These are phyloP conservation scores for Aspergillus egyptiacus DNA, from an alignment of 495 filamentous ascomycete genomes.

Conservation along the genomic window DNA sequence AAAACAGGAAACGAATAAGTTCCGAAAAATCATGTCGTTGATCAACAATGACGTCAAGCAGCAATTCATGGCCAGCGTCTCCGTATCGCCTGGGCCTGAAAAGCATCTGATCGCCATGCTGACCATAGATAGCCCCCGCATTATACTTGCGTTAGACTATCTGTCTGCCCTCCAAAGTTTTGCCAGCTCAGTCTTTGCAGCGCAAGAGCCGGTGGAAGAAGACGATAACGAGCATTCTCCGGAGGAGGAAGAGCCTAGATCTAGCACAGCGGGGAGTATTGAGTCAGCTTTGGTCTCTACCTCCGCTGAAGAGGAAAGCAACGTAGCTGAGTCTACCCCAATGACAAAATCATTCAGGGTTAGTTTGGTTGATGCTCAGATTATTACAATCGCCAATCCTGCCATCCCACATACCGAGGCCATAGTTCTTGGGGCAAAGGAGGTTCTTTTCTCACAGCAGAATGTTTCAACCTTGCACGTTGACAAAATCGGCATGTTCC, in stretches of 20 bases:
- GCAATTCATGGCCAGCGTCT: slow-evolving; percentile 93
- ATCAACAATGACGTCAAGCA: slow-evolving; percentile 91
- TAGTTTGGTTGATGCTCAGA: slow-evolving; percentile 91
- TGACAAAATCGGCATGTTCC: slow-evolving; percentile 91
- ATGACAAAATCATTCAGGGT: slow-evolving; percentile 84
- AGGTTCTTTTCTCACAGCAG: slow-evolving; percentile 87
- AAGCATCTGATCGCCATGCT: slow-evolving; percentile 82
- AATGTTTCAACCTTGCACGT: slow-evolving; percentile 90
- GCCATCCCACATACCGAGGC: slow-evolving; percentile 84
- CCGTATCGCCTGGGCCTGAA: slow-evolving; percentile 81
- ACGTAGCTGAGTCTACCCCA: slow-evolving; percentile 33
- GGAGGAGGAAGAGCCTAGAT: slow-evolving; percentile 56
- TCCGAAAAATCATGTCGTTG: slow-evolving; percentile 95
- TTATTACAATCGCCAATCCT: slow-evolving; percentile 93
- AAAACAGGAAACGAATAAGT: slow-evolving; percentile 82
- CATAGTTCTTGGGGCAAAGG: slow-evolving; percentile 90
- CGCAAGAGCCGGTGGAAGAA: slow-evolving; percentile 53
- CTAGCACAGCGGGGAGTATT: slow-evolving; percentile 35
- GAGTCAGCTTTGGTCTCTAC: slow-evolving; percentile 26
- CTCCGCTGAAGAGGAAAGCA: slow-evolving; percentile 16
- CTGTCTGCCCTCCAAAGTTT: slow-evolving; percentile 84
- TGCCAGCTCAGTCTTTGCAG: slow-evolving; percentile 59
- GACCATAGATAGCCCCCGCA: slow-evolving; percentile 89
- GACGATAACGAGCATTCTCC: slow-evolving; percentile 51
- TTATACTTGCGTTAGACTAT: slow-evolving; percentile 94